These are phyloP conservation scores for Puccinellia tenuiflora DNA, from an alignment of 176 grass and related monocot species.

Conservation along the genomic window DNA sequence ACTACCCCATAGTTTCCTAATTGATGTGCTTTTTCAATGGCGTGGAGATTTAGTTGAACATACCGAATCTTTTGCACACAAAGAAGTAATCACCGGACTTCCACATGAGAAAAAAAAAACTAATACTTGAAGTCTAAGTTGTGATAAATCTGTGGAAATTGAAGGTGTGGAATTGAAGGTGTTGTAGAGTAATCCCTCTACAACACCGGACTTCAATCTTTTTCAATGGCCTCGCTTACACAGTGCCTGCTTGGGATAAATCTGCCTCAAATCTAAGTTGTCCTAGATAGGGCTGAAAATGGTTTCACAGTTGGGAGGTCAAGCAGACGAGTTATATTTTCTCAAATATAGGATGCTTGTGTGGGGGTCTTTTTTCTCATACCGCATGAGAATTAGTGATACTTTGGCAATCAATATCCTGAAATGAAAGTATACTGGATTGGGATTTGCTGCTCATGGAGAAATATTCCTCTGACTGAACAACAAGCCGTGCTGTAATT, in stretches of 20 bases:
- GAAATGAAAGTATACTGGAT: neutral
- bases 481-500: neutral
- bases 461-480: neutral
- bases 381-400: neutral
- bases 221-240: too few species aligned
- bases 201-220: too few species aligned
- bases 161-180: too few species aligned
- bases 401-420: neutral
- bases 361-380: neutral
- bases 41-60: neutral
- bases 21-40: slow-evolving; percentile 11
- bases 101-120: neutral
- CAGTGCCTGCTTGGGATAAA: neutral
- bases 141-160: too few species aligned
- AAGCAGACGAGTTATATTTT: too few species aligned
- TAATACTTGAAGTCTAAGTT: too few species aligned
- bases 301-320: neutral
- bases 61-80: neutral
- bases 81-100: neutral
- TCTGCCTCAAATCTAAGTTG: neutral
- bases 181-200: too few species aligned
- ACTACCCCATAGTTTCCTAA: neutral
- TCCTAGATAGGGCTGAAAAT: neutral
- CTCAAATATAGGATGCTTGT: neutral
- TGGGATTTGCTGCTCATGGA: neutral